Base-by-base conservation (phyloP, 202 grass and related monocot genomes). In the Zoysia matrella region DNA sequence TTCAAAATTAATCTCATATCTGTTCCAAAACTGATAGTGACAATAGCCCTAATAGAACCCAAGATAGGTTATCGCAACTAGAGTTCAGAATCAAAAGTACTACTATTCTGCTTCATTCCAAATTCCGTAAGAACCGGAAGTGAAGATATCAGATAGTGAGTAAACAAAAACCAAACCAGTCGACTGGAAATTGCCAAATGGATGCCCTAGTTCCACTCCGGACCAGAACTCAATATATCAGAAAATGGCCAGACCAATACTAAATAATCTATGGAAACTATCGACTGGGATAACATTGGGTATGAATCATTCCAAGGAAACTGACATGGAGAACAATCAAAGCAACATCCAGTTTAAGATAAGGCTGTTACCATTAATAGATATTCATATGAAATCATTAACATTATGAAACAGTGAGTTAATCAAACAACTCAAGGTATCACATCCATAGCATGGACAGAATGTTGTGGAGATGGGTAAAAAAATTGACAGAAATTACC, bases 401-500 rank as follows among this genome's bases (percentile, higher is more conserved):
- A 22, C 47, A 66, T 62, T 69, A 70, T 45, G 13, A 49, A 78
- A 68, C 43, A 65, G 22, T 12, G 72, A 68, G 77, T 52, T 46
- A 1, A 56, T 74, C 42, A 13, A 72, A 73, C 9, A 60, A 78
- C 42, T 72, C n/a, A 39, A 52, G 50, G 58, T 67, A 82, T 66
- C 45, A 52, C 3, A 66, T 78, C 55, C 66, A 77, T 44, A 52
- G 43, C 81, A 76, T 41, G 65, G 2, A 14, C 36, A 76, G 43
- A 16, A 73, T 50, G 30, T 14, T 56, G 52, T 6, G 7, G 36
- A 68, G 15, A 74, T 80, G 0, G 67, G 79, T 63, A 69, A 3
- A 47, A 72, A 71, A 5, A 36, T 66, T 43, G 49, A 12, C 47
- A 85, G 45, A 76, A n/a, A 76, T 69, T 92, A 96, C 96, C 93